A percentile compares a stretch with the other conserved stretches of the same genome.
Conservation (phyloP, 495 filamentous ascomycete genomes). For the Cryomyces antarcticus region DNA sequence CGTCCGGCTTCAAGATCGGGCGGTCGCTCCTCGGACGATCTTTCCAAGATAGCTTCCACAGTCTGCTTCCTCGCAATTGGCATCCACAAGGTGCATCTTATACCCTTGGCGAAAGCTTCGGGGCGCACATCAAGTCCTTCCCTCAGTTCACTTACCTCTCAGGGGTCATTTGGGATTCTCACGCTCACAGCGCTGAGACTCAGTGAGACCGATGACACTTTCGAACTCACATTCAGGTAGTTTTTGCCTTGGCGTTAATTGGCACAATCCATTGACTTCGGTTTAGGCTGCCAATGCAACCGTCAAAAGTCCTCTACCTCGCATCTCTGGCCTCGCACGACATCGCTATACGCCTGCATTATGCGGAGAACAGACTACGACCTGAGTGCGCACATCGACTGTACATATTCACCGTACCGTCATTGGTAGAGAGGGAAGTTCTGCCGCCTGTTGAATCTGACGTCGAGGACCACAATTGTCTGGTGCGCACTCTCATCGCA, state of each 20-base stretch:
- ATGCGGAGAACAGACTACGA: slow-evolving; percentile 55
- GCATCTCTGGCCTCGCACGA: slow-evolving; percentile 60
- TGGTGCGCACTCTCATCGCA: slow-evolving; percentile 67
- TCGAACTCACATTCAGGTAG: slow-evolving; percentile 69
- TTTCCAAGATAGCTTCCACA: slow-evolving; percentile 49
- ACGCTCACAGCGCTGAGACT: slow-evolving; percentile 48
- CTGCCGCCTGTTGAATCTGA: slow-evolving; percentile 36
- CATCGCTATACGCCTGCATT: slow-evolving; percentile 53
- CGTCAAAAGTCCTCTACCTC: slow-evolving; percentile 43
- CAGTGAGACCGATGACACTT: slow-evolving; percentile 58
- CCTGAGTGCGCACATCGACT: slow-evolving; percentile 65
- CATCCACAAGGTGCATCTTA: slow-evolving; percentile 59
- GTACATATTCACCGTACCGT: slow-evolving; percentile 40
- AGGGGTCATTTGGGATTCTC: slow-evolving; percentile 48
- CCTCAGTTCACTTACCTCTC: slow-evolving; percentile 26
- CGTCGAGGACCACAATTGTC: slow-evolving; percentile 56
- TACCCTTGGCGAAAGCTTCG: slow-evolving; percentile 44
- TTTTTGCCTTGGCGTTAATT: slow-evolving; percentile 4
- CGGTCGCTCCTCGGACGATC: slow-evolving; percentile 49
- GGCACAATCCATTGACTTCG: slow-evolving; percentile 20
- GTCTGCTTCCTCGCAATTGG: slow-evolving; percentile 77
- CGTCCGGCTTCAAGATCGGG: slow-evolving; percentile 38
- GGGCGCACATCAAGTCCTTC: slow-evolving; percentile 35
- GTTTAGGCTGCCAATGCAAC: slow-evolving; percentile 32
- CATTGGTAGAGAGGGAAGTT: slow-evolving; percentile 39